A percentile compares a stretch with the other conserved stretches of the same genome.
Evolutionary conservation across 768 basidiomycete genomes (phyloP).

Genomic region (Rhizopogon roseolus): DNA sequence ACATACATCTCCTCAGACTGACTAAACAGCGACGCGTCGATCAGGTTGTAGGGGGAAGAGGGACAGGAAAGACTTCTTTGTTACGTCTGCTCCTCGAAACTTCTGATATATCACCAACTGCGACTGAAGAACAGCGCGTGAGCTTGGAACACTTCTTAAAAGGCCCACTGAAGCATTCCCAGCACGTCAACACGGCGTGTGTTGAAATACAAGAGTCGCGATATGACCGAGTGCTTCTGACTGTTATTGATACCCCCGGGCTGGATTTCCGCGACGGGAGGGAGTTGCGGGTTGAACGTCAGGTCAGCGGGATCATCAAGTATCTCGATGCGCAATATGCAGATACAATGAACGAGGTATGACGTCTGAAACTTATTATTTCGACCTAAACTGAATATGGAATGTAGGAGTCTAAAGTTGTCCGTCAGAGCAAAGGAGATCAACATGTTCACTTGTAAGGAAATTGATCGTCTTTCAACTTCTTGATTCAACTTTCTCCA

Average conservation of each 20-base stretch:
- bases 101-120: slow-evolving; percentile 72
- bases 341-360: slow-evolving; percentile 82
- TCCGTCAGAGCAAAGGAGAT: slow-evolving; percentile 83
- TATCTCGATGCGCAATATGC: slow-evolving; percentile 79
- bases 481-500: slow-evolving; percentile 10
- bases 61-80: slow-evolving; percentile 83
- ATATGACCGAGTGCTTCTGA: slow-evolving; percentile 72
- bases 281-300: slow-evolving; percentile 75
- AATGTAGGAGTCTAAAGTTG: slow-evolving; percentile 78
- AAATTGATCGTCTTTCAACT: neutral
- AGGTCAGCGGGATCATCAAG: slow-evolving; percentile 68
- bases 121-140: slow-evolving; percentile 69
- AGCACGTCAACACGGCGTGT: slow-evolving; percentile 59
- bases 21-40: slow-evolving; percentile 4
- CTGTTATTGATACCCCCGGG: slow-evolving; percentile 84
- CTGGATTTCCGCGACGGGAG: slow-evolving; percentile 69
- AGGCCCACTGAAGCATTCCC: slow-evolving; percentile 55
- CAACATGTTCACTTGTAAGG: slow-evolving; percentile 86
- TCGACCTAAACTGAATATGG: neutral
- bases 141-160: slow-evolving; percentile 63
- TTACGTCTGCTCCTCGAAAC: slow-evolving; percentile 79
- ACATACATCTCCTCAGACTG: neutral
- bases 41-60: slow-evolving; percentile 75
- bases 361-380: neutral
- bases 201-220: slow-evolving; percentile 83